A percentile compares a stretch with the other conserved stretches of the same genome.
Conservation (phyloP, 1,139 yeast species). For the Yarrowia galli region DNA sequence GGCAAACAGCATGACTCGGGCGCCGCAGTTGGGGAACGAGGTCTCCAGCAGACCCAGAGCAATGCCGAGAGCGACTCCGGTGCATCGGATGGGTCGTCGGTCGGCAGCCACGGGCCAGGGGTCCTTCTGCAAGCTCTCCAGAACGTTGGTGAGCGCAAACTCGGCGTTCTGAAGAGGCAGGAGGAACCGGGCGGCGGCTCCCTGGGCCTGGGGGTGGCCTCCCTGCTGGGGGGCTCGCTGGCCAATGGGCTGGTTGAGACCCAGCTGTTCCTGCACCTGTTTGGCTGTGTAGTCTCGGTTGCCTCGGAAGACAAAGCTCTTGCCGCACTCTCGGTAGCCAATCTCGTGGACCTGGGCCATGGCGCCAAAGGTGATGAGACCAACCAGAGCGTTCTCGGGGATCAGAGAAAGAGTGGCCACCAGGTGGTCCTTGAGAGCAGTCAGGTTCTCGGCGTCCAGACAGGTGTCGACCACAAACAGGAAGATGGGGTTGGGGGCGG, state of each 20-base stretch:
- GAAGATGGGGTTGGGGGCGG: constrained; percentile 89
- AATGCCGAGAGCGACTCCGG: constrained; percentile 90
- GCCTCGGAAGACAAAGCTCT: constrained; percentile 90
- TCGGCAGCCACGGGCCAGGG: constrained; percentile 94
- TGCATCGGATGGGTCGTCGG: constrained; percentile 87
- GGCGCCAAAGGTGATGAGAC: constrained; percentile 91
- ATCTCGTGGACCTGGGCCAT: constrained; percentile 95
- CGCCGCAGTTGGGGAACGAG: constrained; percentile 88
- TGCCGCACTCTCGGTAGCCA: constrained; percentile 77
- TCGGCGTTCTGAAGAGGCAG: constrained; percentile 88
- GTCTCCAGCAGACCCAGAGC: constrained; percentile 85
- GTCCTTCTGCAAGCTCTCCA: constrained; percentile 81
- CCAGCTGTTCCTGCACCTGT: constrained; percentile 78
- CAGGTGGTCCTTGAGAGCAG: constrained; percentile 86
- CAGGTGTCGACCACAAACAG: constrained; percentile 91
- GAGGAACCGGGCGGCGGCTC: constrained; percentile 69
- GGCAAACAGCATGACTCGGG: constrained; percentile 86
- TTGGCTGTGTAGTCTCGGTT: constrained; percentile 83
- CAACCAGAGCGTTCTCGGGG: constrained; percentile 93
- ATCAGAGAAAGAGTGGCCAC: constrained; percentile 80
- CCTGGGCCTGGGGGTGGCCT: constrained; percentile 49
- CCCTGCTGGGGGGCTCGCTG: constrained; percentile 40
- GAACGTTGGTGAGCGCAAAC: constrained; percentile 78
- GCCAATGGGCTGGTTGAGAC: constrained; percentile 51
- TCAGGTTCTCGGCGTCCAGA: constrained; percentile 91